Conservation (phyloP, 2,329 filamentous ascomycete genomes). For the Epichloe baconii region DNA sequence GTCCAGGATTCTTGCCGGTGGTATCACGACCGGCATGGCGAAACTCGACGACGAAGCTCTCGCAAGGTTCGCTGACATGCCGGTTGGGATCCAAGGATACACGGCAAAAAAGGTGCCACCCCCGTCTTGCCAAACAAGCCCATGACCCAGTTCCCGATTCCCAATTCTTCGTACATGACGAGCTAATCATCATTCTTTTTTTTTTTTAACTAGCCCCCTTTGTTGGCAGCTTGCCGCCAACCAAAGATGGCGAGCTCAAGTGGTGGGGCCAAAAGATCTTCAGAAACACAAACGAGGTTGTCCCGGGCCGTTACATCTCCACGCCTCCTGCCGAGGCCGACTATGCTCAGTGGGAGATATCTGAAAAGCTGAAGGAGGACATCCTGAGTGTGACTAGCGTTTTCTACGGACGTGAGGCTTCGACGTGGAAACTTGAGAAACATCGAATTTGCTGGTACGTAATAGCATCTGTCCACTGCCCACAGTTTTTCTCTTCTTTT, state of each 20-base stretch:
- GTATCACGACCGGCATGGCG: conserved; percentile 45
- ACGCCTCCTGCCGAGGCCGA: conserved; percentile 41
- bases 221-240: conserved; percentile 44
- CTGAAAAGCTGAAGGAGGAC: conserved; percentile 41
- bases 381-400: conserved; percentile 41
- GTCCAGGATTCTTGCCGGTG: conserved; percentile 42
- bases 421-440: conserved; percentile 44
- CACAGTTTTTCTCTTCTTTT: background rate
- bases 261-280: conserved; percentile 52
- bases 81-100: conserved; percentile 32
- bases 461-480: background rate
- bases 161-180: too few species aligned
- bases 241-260: conserved; percentile 36
- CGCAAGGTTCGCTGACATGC: conserved; percentile 33
- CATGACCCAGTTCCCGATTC: too few species aligned
- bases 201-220: conserved; percentile 33
- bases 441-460: conserved; percentile 55
- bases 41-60: conserved; percentile 35
- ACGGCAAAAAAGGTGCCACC: conserved; percentile 19
- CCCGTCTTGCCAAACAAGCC: too few species aligned
- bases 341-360: conserved; percentile 51
- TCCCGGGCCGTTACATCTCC: conserved; percentile 41
- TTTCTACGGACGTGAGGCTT: conserved; percentile 45
- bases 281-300: conserved; percentile 37
- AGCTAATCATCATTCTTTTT: too few species aligned